Conservation (phyloP, 352 stramenopile genomes). For the Globisporangium carolinianum region DNA sequence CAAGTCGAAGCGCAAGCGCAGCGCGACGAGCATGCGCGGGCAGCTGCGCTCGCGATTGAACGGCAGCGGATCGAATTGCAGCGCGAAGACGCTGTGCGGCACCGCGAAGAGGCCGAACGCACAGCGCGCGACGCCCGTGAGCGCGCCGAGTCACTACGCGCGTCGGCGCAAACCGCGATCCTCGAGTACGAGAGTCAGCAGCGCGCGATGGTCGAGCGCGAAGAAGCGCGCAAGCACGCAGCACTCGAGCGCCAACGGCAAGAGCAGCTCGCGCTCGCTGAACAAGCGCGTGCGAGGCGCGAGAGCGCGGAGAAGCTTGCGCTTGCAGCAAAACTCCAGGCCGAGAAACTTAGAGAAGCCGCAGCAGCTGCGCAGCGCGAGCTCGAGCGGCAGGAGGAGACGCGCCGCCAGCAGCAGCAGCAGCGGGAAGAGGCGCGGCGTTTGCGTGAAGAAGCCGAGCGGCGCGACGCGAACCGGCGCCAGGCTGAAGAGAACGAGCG, state of each 20-base stretch:
- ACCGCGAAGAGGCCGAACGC: constrained; percentile 52
- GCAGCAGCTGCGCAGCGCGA: constrained; percentile 48
- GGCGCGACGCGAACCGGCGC: constrained; percentile 52
- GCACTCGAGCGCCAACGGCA: constrained; percentile 55
- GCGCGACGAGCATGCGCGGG: constrained; percentile 23
- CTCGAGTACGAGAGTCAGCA: constrained; percentile 62
- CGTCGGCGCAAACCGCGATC: constrained; percentile 54
- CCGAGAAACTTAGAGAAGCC: constrained; percentile 47
- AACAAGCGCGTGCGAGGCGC: constrained; percentile 39
- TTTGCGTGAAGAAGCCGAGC: constrained; percentile 48
- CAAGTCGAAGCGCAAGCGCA: constrained; percentile 25
- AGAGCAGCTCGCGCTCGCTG: constrained; percentile 48
- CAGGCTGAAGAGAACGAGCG: constrained; percentile 55
- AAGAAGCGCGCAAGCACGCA: constrained; percentile 49
- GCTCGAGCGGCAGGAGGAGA: constrained; percentile 50
- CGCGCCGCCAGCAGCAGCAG: constrained; percentile 29
- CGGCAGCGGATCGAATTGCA: constrained; percentile 41
- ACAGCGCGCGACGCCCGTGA: constrained; percentile 53
- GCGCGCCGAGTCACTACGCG: constrained; percentile 48
- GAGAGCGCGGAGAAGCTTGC: constrained; percentile 56
- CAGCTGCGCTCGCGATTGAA: constrained; percentile 23
- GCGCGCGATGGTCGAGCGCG: constrained; percentile 42
- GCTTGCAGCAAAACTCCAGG: constrained; percentile 40
- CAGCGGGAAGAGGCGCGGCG: constrained; percentile 43
- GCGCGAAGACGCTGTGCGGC: constrained; percentile 34